A percentile compares a stretch with the other conserved stretches of the same genome.
Conservation (phyloP, 345 rosid genomes). For the Sisymbrium irio region DNA sequence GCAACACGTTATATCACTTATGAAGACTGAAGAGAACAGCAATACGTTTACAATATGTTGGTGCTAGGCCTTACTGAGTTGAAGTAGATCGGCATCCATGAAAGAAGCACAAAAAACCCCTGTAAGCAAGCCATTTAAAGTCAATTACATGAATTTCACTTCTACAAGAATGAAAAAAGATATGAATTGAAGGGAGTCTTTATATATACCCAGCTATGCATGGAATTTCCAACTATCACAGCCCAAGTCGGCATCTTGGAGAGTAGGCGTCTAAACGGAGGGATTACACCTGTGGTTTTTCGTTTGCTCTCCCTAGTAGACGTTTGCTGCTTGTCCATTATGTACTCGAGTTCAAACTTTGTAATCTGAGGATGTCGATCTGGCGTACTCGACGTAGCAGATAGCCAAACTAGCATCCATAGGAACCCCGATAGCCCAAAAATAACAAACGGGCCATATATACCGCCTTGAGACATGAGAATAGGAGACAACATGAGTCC, state of each 20-base stretch:
- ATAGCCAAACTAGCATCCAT: slow-evolving; percentile 90
- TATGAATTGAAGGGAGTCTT: not conserved
- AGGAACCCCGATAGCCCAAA: slow-evolving; percentile 91
- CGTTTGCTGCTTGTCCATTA: slow-evolving; percentile 45
- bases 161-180: not conserved
- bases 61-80: slow-evolving; percentile 57
- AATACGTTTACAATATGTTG: not conserved
- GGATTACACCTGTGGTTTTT: slow-evolving; percentile 48
- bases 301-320: slow-evolving; percentile 42
- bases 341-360: slow-evolving; percentile 71
- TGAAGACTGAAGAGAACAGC: not conserved
- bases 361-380: slow-evolving; percentile 79
- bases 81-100: slow-evolving; percentile 99
- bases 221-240: slow-evolving; percentile 84
- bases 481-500: slow-evolving; percentile 88
- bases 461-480: slow-evolving; percentile 83
- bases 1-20: slow-evolving; percentile 23
- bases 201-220: slow-evolving; percentile 71
- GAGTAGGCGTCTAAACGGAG: slow-evolving; percentile 81
- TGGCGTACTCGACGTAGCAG: slow-evolving; percentile 79
- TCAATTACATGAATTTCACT: not conserved
- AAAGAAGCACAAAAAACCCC: slow-evolving; percentile 97
- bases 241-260: slow-evolving; percentile 95
- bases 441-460: slow-evolving; percentile 91
- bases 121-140: slow-evolving; percentile 31